phyloP scores from a whole-genome alignment of 2,329 filamentous ascomycete species.

The Fusarium tuaranense region DNA sequence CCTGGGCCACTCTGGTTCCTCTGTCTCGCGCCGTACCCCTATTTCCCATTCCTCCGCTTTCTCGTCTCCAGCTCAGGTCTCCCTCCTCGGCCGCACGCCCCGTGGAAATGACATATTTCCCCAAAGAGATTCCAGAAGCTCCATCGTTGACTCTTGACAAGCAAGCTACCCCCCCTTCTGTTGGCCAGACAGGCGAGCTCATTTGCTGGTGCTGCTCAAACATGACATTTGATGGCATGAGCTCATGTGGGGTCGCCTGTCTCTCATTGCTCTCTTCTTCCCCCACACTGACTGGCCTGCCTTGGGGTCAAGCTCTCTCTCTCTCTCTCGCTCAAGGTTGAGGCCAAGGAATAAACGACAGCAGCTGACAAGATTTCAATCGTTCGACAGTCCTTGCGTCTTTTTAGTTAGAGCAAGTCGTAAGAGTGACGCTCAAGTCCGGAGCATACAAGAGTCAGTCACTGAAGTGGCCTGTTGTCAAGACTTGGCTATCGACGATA shows the following conservation, averaged over 20 bases:
- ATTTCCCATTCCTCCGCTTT: conserved; percentile 11
- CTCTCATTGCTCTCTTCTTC: conserved; percentile 17
- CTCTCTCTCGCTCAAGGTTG: conserved; percentile 10
- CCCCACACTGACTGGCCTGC: conserved; percentile 26
- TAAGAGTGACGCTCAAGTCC: neutral
- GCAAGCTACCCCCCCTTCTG: conserved; percentile 9
- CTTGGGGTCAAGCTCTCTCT: conserved; percentile 16
- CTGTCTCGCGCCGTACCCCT: conserved; percentile 10
- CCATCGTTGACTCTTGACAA: neutral
- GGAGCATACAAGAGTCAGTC: neutral
- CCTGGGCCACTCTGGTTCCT: neutral
- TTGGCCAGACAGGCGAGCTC: conserved; percentile 1
- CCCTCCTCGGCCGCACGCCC: neutral
- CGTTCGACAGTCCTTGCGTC: conserved; percentile 9
- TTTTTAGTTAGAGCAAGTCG: neutral
- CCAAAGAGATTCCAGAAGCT: conserved; percentile 25
- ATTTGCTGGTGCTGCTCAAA: neutral
- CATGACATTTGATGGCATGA: conserved; percentile 18
- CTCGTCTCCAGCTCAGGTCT: conserved; percentile 4
- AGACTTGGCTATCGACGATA: neutral
- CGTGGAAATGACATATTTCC: conserved; percentile 11
- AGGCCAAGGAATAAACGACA: conserved; percentile 19
- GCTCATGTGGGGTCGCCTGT: conserved; percentile 34
- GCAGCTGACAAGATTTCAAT: conserved; percentile 15
- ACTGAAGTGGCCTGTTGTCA: neutral